Conservation (phyloP, 2,329 filamentous ascomycete species). For the Xylaria sp. region DNA sequence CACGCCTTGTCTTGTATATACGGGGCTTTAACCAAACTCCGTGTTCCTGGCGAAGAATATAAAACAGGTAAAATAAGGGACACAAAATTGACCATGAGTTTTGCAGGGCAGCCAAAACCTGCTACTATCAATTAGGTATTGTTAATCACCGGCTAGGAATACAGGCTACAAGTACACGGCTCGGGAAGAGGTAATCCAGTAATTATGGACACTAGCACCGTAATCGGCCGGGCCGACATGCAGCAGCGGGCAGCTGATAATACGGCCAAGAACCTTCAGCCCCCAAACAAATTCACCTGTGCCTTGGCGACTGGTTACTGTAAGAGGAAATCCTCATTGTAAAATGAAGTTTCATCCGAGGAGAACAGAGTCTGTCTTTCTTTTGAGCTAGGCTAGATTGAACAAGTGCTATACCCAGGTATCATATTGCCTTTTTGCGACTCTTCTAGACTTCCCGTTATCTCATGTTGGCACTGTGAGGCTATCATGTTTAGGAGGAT, state of each 20-base stretch:
- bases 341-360: background rate
- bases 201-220: background rate
- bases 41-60: background rate
- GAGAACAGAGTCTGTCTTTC: background rate
- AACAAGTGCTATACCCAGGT: background rate
- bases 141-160: background rate
- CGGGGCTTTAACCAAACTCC: background rate
- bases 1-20: conserved; percentile 1
- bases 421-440: background rate
- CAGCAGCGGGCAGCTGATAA: conserved; percentile 10
- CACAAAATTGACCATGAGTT: background rate
- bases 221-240: background rate
- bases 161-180: background rate
- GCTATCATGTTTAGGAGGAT: conserved; percentile 50
- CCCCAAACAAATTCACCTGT: conserved; percentile 21
- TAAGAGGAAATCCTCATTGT: background rate
- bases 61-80: background rate
- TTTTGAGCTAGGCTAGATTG: conserved; percentile 1
- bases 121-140: background rate
- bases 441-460: background rate
- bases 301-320: conserved; percentile 22
- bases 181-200: background rate
- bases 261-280: background rate
- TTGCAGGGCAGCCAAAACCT: conserved; percentile 1
- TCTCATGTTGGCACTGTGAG: conserved; percentile 14